Base-by-base conservation (phyloP, 306 rosid genomes). In the Trifolium fragiferum region DNA sequence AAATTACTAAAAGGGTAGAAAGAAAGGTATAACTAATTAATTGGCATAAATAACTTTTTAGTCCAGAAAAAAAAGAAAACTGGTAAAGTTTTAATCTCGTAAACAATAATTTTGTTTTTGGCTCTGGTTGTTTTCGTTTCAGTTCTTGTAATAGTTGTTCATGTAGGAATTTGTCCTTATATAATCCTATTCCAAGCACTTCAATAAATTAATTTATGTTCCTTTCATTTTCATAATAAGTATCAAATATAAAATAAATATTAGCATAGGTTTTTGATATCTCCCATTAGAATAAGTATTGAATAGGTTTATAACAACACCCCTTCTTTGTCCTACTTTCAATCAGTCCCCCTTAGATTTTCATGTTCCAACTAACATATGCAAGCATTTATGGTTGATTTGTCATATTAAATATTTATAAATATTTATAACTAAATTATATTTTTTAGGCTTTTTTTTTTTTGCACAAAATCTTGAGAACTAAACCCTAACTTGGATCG, bases 261-360 rank as follows among this genome's bases (percentile, higher is more conserved):
- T 38, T 66, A 41, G 20, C 44, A 13, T 20, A 66, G 37, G 14
- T 41, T 41, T 27, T 66, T 23, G 8, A 21, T 55, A 37, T 37
- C 40, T 37, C 8, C 40, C 40, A 37, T 37, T 8, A 37, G 10
- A 37, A 37, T 37, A 37, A 7, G 10, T 37, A 37, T 37, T 8
- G 10, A 37, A 37, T 37, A 37, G 7, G 40, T 37, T 37, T 37
- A 37, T 37, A 37, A 40, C 71, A 66, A 21, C 54, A 21, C 71
- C 55, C 54, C 30, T 38, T 19, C 51, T 41, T 65, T 65, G 25
- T 21, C 70, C 70, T 21, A 41, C 40, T 38, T n/a, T 35, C 67
- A 25, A 7, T 35, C 44, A 33, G 47, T 33, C 44, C 46, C 15
- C 43, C 21, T 62, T 62, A 62, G 30, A 20, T 62, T 33, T 62